phyloP scores from a whole-genome alignment of 139 green algal genomes.

The Chlamydomonas sphaeroides region DNA sequence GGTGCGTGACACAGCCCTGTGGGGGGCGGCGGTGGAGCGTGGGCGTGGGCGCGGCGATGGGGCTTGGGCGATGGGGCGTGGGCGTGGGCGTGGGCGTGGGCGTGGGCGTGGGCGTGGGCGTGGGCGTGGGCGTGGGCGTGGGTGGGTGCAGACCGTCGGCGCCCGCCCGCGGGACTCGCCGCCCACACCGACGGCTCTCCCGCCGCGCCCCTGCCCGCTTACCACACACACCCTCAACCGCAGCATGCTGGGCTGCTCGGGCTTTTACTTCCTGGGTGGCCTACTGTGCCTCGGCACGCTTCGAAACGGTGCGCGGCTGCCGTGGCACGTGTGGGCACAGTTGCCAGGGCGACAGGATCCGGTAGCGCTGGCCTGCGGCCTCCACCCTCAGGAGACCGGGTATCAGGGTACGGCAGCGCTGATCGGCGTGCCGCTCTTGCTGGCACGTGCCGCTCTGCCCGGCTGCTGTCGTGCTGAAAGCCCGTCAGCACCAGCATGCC shows the following conservation, averaged over 20 bases:
- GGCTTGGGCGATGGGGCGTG: too few relatives aligned
- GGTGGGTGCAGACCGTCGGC: too few relatives aligned
- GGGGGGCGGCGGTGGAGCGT: too few relatives aligned
- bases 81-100: too few relatives aligned
- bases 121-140: too few relatives aligned
- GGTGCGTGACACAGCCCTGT: too few relatives aligned
- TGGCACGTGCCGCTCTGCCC: neutral
- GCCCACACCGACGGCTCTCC: neutral
- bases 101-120: too few relatives aligned
- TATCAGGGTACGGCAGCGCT: neutral
- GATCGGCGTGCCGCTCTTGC: neutral
- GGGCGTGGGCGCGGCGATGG: too few relatives aligned
- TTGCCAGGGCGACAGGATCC: neutral
- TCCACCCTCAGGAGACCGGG: too few relatives aligned
- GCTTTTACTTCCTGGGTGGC: constrained; percentile 47
- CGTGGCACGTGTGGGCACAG: neutral
- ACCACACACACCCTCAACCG: neutral
- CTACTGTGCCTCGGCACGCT: constrained; percentile 40
- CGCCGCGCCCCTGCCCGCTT: neutral
- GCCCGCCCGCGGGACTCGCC: neutral
- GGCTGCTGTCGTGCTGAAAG: too few relatives aligned
- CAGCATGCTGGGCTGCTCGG: constrained; percentile 36
- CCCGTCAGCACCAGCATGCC: too few relatives aligned
- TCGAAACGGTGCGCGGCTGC: constrained; percentile 14
- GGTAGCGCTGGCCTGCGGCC: too few relatives aligned